Evolutionary conservation across 78 protist genomes (phyloP).

Genomic region (Isochrysis galbana): DNA sequence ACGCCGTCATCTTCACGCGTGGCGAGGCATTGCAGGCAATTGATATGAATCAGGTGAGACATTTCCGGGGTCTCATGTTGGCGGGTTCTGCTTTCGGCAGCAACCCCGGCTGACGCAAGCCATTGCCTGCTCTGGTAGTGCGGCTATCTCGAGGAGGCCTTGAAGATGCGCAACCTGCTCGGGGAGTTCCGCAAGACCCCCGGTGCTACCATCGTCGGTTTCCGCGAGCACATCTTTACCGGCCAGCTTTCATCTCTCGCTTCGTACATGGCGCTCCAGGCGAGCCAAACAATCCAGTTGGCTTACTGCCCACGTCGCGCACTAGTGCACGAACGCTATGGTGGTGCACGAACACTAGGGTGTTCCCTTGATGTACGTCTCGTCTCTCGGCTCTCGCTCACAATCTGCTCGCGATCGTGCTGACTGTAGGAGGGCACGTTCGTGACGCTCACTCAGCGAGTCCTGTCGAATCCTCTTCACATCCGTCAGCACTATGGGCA

Average conservation of each 20-base stretch:
- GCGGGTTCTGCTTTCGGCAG: too few relatives aligned
- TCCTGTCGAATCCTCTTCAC: constrained; percentile 10
- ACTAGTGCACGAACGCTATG: too few relatives aligned
- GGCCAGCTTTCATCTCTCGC: constrained; percentile 30
- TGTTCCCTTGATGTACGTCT: too few relatives aligned
- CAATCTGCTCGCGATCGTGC: neutral
- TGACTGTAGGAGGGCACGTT: constrained; percentile 29
- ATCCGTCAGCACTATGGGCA: constrained; percentile 47
- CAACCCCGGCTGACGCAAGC: too few relatives aligned
- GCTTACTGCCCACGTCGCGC: too few relatives aligned
- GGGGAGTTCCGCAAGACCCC: neutral
- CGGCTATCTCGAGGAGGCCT: constrained; percentile 27
- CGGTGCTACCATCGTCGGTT: constrained; percentile 21
- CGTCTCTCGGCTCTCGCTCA: too few relatives aligned
- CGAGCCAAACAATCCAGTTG: neutral
- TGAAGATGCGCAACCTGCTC: constrained; percentile 47
- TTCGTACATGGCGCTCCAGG: constrained; percentile 38
- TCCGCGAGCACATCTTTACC: constrained; percentile 56
- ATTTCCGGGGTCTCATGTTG: too few relatives aligned
- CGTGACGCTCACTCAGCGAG: constrained; percentile 46
- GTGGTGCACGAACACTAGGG: too few relatives aligned
- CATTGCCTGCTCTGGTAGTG: too few relatives aligned
- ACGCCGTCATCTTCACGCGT: constrained; percentile 48
- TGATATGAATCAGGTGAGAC: constrained; percentile 58
- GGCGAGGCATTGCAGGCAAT: constrained; percentile 47